phyloP scores from a whole-genome alignment of 225 moss, liverwort and hornwort species.

The Straminergon stramineum region DNA sequence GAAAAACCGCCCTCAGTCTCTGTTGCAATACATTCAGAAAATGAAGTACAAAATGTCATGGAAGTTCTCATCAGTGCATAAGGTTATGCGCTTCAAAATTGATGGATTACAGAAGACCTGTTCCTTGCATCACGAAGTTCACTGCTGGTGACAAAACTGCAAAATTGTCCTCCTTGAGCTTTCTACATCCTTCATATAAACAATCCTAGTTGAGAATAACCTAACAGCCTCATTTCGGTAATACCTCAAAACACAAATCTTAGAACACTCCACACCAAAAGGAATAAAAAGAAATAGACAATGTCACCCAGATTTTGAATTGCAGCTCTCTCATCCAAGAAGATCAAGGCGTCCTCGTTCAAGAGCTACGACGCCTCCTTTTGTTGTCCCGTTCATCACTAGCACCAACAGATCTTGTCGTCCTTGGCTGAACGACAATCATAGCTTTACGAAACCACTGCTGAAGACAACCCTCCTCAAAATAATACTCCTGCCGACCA shows the following conservation, averaged over 20 bases:
- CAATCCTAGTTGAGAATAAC: background rate
- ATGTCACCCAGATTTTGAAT: background rate
- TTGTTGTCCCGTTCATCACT: background rate
- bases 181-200: background rate
- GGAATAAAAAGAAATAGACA: background rate
- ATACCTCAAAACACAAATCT: background rate
- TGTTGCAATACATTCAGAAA: background rate
- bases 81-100: too few relatives aligned
- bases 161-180: background rate
- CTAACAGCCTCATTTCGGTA: background rate
- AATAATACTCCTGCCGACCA: background rate
- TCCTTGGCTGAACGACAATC: background rate
- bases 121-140: background rate
- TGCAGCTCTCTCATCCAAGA: background rate
- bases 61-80: too few relatives aligned
- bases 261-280: background rate
- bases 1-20: background rate
- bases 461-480: background rate
- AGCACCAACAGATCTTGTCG: rapidly evolving
- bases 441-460: background rate
- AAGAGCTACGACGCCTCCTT: background rate
- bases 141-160: background rate
- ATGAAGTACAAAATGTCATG: background rate
- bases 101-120: background rate
- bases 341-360: background rate